Evolutionary conservation across 805 yeast genomes (phyloP).

Genomic region (Yamadazyma sp.): DNA sequence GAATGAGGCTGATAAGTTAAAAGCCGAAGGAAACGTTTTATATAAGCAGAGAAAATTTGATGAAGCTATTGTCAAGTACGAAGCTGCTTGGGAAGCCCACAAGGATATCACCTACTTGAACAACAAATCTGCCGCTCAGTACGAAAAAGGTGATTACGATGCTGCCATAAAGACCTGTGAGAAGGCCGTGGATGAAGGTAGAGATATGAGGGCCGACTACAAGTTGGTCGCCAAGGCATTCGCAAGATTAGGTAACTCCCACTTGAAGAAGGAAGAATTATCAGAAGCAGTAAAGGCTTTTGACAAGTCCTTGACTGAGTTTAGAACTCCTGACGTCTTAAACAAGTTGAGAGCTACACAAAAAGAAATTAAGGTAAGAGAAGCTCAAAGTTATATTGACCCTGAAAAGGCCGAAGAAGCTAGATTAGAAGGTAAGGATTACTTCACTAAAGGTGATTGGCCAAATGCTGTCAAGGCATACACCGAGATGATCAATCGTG

Average conservation of each 20-base stretch:
- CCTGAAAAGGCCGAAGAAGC: slow-evolving; percentile 96
- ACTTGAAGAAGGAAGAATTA: slow-evolving; percentile 72
- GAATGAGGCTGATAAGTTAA: slow-evolving; percentile 62
- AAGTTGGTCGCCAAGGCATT: slow-evolving; percentile 89
- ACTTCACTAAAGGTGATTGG: slow-evolving; percentile 90
- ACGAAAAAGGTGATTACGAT: slow-evolving; percentile 90
- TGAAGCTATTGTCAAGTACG: slow-evolving; percentile 84
- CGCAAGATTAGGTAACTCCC: slow-evolving; percentile 84
- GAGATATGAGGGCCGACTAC: slow-evolving; percentile 88
- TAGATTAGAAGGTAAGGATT: slow-evolving; percentile 86
- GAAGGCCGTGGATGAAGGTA: slow-evolving; percentile 83
- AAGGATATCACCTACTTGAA: slow-evolving; percentile 91
- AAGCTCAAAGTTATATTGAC: slow-evolving; percentile 75
- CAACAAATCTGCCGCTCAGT: slow-evolving; percentile 98
- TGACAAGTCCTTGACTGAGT: slow-evolving; percentile 93
- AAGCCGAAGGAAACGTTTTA: slow-evolving; percentile 80
- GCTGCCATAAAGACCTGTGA: slow-evolving; percentile 78
- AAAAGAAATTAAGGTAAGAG: slow-evolving; percentile 76
- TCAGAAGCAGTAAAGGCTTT: slow-evolving; percentile 72
- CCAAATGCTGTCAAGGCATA: slow-evolving; percentile 94
- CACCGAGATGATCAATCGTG: slow-evolving; percentile 93
- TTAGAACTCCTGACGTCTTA: slow-evolving; percentile 91
- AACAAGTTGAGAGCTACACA: slow-evolving; percentile 85
- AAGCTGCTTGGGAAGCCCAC: slow-evolving; percentile 78
- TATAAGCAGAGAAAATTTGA: slow-evolving; percentile 89